Evolutionary conservation across 2,329 filamentous ascomycete species (phyloP).

Genomic region (Penicillium olsonii): DNA sequence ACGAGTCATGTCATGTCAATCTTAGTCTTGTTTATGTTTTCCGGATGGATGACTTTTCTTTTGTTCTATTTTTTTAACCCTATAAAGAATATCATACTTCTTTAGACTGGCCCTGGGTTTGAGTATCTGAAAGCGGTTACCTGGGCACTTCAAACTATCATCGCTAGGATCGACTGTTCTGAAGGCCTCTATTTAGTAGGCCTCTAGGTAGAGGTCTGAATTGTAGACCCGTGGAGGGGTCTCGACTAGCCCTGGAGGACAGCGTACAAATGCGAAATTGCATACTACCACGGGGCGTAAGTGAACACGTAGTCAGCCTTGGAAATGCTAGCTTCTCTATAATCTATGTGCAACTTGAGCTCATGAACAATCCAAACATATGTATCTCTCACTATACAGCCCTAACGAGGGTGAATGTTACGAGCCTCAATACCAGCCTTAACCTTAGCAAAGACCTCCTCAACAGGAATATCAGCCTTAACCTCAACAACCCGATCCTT

Average conservation of each 20-base stretch:
- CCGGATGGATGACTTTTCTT: conserved; percentile 19
- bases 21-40: conserved; percentile 25
- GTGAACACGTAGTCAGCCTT: background rate
- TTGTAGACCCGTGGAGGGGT: no score
- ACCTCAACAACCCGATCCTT: conserved; percentile 80
- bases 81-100: conserved; percentile 18
- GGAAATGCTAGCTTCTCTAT: background rate
- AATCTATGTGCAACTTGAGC: background rate
- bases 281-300: no score
- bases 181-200: no score
- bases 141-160: no score
- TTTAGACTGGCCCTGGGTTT: conserved; percentile 12
- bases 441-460: conserved; percentile 63
- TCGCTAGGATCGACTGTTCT: no score
- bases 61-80: conserved; percentile 16
- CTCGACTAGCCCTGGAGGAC: no score
- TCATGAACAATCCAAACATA: background rate
- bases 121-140: no score
- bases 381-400: conserved; percentile 3
- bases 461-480: conserved; percentile 67
- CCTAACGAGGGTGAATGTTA: conserved; percentile 35
- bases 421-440: conserved; percentile 49
- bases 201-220: no score
- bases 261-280: no score
- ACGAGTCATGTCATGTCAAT: conserved; percentile 32